Conservation (phyloP, 2,329 filamentous ascomycete species). For the Penicillium digitatum region DNA sequence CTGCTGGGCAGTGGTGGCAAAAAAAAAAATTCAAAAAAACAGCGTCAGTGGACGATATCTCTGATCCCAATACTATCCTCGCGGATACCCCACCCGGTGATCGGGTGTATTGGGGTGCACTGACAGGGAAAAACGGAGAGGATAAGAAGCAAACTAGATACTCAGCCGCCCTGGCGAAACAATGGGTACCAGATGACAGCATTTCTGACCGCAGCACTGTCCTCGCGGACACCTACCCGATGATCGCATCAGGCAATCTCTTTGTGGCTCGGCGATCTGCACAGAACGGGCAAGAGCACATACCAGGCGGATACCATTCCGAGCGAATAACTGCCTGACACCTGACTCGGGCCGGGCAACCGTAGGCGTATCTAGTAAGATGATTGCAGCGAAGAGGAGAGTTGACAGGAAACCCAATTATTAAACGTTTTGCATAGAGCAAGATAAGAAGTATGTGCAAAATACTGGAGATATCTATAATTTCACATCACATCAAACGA, state of each 20-base stretch:
- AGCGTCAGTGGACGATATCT: no score
- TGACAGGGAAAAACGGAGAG: not conserved
- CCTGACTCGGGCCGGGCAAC: not conserved
- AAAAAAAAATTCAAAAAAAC: no score
- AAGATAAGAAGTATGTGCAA: constrained; percentile 4
- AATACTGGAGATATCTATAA: constrained; percentile 2
- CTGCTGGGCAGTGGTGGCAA: not conserved
- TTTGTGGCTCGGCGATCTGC: not conserved
- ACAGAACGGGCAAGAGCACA: not conserved
- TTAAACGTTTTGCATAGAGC: constrained; percentile 8
- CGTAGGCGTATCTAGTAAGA: not conserved
- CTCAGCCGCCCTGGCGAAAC: not conserved
- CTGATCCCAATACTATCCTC: not conserved
- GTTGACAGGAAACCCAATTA: not conserved
- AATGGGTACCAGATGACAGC: not conserved
- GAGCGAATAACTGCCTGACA: not conserved
- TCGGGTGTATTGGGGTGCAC: no score
- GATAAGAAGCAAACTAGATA: not conserved
- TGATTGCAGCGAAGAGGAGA: not conserved
- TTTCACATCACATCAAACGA: not conserved
- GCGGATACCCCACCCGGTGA: not conserved
- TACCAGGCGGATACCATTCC: not conserved
- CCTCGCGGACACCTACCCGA: not conserved
- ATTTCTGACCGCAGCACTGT: not conserved
- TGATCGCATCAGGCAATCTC: not conserved